Conservation (phyloP, 495 filamentous ascomycete species). For the Apodospora peruviana region DNA sequence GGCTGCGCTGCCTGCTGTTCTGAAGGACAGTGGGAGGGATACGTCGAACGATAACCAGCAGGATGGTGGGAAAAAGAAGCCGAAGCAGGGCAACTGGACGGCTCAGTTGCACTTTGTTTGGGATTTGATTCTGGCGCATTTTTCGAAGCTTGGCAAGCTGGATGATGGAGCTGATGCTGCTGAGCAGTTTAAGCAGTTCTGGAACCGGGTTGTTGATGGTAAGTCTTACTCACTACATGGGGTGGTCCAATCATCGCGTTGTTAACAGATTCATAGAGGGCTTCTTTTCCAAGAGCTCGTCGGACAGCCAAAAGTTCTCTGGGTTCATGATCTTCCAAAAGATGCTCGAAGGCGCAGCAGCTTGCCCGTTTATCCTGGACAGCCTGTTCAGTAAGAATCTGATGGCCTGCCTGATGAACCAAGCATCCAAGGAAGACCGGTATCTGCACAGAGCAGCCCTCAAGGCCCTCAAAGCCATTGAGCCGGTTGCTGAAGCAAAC, state of each 20-base stretch:
- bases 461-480: constrained; percentile 63
- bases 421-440: constrained; percentile 73
- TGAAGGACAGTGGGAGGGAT: constrained; percentile 69
- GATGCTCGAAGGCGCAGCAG: constrained; percentile 49
- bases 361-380: constrained; percentile 18
- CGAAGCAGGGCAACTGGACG: constrained; percentile 60
- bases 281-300: constrained; percentile 73
- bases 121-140: constrained; percentile 62
- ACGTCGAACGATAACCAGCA: constrained; percentile 14
- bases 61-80: constrained; percentile 33
- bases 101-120: constrained; percentile 84
- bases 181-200: constrained; percentile 68
- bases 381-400: constrained; percentile 75
- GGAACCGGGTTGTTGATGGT: constrained; percentile 86
- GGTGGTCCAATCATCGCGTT: background rate
- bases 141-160: constrained; percentile 29
- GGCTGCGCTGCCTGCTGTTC: constrained; percentile 58
- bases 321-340: constrained; percentile 83
- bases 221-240: constrained; percentile 30
- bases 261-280: constrained; percentile 51
- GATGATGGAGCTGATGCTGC: constrained; percentile 15
- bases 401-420: constrained; percentile 79
- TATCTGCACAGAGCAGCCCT: constrained; percentile 78
- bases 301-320: constrained; percentile 81
- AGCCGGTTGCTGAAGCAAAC: constrained; percentile 57